Evolutionary conservation across 441 rosid species (phyloP), one percentile per base, ranked within the genome.

Genomic region (Capsella rubella): DNA sequence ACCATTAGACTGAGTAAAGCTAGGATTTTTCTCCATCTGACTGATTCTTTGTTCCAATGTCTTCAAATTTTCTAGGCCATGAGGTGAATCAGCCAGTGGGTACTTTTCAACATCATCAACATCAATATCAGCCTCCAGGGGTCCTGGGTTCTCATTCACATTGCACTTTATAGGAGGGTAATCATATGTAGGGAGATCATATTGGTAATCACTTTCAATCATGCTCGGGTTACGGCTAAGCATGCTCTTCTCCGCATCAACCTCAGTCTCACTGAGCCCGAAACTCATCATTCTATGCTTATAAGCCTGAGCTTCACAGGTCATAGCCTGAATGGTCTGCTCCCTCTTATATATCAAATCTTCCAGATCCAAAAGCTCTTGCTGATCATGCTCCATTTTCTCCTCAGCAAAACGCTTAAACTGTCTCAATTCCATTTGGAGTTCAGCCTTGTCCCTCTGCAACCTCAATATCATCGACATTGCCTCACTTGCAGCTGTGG

Each of bases 361-460:
- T 74, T 93, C 99, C 71, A 96, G 69, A 28, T 70, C 89, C 47
- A 79, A 67, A 59, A 88, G 59, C 82, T 91, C 98, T 77, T 90
- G 87, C 74, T 89, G 97, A 61, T 96, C 98, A 83, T 95, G 99
- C 5, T 84, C 90, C 88, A 85, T 90, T 80, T 87, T 95, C 89
- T 93, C 99, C 87, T 95, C 98, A 0, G 88, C 88, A 70, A 89
- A 91, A 1, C 91, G 92, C 82, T 95, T 95, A 62, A 95, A 95
- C 77, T 95, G 99, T 61, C 95, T 80, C 13, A 92, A 76, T 69
- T 95, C 98, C 99, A 91, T 95, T 72, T 90, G 91, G 50, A 87
- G 78, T 76, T 93, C 99, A 0, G 99, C 99, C 80, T 95, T 95
- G 75, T 95, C 99, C 76, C 96, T 87, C 83, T 95, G 97, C 87